A percentile compares a stretch with the other conserved stretches of the same genome.
Conservation (phyloP, 2,329 filamentous ascomycete genomes). For the Emmonsia crescens region DNA sequence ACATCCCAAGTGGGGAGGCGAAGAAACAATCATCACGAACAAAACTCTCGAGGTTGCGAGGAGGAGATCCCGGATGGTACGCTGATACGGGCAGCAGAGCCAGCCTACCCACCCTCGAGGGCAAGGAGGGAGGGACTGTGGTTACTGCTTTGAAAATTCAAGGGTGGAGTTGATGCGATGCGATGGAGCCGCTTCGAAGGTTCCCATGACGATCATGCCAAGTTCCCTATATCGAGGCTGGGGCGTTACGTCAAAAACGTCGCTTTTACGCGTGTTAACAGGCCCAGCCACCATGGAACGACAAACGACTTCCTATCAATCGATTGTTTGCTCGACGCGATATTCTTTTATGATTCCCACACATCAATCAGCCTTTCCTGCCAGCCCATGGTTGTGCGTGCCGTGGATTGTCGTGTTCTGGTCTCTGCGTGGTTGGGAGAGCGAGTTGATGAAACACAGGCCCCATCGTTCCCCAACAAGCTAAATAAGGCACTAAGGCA, state of each 20-base stretch:
- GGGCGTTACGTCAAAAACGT: too few relatives aligned
- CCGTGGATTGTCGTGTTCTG: too few relatives aligned
- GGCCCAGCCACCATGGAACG: too few relatives aligned
- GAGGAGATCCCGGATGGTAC: background rate
- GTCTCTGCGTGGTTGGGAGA: too few relatives aligned
- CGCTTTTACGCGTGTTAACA: too few relatives aligned
- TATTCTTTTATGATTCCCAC: background rate
- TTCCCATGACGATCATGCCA: background rate
- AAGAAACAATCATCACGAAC: background rate
- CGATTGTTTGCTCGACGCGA: background rate
- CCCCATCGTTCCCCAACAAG: background rate
- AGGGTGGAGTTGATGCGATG: background rate
- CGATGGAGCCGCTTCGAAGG: background rate
- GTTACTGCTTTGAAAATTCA: background rate
- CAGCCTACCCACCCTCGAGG: background rate
- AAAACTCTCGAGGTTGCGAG: background rate
- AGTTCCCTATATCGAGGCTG: background rate
- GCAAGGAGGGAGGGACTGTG: background rate
- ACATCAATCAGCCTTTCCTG: too few relatives aligned
- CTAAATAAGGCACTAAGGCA: background rate
- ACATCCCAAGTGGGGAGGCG: background rate
- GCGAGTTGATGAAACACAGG: background rate
- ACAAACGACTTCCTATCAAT: background rate
- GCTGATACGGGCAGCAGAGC: background rate
- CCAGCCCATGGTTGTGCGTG: too few relatives aligned